These are phyloP conservation scores for Fusarium xylarioides DNA, from an alignment of 2,329 filamentous ascomycete genomes.

Conservation along the genomic window DNA sequence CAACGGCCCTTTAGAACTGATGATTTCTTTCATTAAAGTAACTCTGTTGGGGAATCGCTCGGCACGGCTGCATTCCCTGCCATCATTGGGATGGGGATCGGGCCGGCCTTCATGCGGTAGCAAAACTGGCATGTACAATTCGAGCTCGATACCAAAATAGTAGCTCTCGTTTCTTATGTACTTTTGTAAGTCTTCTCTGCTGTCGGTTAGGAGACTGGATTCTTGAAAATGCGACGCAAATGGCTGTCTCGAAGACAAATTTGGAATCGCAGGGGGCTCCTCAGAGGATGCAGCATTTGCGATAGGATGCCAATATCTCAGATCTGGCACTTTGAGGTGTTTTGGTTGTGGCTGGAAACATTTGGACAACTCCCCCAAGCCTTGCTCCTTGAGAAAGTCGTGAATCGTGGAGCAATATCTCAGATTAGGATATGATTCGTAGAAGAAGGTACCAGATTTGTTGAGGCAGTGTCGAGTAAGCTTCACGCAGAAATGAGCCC, in stretches of 20 bases:
- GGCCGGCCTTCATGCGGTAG: background rate
- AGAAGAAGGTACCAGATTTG: background rate
- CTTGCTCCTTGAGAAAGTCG: background rate
- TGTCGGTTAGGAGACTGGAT: background rate
- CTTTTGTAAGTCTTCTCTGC: background rate
- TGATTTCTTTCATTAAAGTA: background rate
- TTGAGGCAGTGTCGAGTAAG: background rate
- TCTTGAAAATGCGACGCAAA: background rate
- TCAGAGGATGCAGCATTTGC: background rate
- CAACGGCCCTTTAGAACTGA: background rate
- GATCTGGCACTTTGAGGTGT: background rate
- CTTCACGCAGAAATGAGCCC: slow-evolving; percentile 16
- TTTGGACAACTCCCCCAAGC: background rate
- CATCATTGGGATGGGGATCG: slow-evolving; percentile 14
- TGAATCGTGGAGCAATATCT: background rate
- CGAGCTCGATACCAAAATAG: slow-evolving; percentile 35
- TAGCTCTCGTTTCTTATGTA: slow-evolving; percentile 2
- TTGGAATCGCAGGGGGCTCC: background rate
- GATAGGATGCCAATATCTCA: slow-evolving; percentile 4
- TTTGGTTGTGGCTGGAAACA: background rate
- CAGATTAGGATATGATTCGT: background rate
- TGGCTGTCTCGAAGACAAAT: background rate
- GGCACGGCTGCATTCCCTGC: background rate
- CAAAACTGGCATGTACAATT: slow-evolving; percentile 17
- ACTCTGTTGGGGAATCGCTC: background rate